Evolutionary conservation across 305 asterid species (phyloP).

Genomic region (Solanum aculeatissimum): DNA sequence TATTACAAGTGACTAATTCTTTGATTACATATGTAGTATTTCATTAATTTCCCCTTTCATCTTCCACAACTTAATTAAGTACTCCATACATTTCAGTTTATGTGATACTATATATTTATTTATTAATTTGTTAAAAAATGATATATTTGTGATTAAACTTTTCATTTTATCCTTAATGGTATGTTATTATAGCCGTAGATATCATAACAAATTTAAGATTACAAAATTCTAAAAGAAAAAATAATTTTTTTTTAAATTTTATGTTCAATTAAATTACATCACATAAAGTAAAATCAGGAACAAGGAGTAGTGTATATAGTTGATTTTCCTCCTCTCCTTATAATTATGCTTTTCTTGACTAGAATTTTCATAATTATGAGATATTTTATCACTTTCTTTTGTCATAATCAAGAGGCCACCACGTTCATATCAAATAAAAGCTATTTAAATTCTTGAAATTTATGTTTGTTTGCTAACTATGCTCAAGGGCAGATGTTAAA

Average conservation of each 20-base stretch:
- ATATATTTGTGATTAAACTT: background rate
- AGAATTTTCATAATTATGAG: background rate
- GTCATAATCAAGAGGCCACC: background rate
- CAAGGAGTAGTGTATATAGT: background rate
- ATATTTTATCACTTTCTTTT: background rate
- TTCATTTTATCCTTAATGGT: no score
- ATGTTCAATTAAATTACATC: background rate
- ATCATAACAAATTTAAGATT: background rate
- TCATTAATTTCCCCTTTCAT: background rate
- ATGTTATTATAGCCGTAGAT: background rate
- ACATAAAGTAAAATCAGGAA: background rate
- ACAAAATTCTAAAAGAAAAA: background rate
- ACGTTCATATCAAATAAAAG: background rate
- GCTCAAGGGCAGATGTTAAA: background rate
- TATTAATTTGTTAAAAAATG: background rate
- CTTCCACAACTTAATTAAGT: background rate
- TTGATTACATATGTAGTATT: background rate
- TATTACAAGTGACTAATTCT: background rate
- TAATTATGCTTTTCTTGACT: background rate
- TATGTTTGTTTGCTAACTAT: background rate
- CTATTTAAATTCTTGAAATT: background rate
- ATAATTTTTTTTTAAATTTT: background rate
- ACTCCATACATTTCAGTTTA: background rate
- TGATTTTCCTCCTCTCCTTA: background rate
- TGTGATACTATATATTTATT: background rate